Percentiles rank a stretch among this genome's conserved stretches.
These are phyloP conservation scores for Cetraspora pellucida DNA, from an alignment of 192 early-diverging fungal genomes.

Conservation along the genomic window DNA sequence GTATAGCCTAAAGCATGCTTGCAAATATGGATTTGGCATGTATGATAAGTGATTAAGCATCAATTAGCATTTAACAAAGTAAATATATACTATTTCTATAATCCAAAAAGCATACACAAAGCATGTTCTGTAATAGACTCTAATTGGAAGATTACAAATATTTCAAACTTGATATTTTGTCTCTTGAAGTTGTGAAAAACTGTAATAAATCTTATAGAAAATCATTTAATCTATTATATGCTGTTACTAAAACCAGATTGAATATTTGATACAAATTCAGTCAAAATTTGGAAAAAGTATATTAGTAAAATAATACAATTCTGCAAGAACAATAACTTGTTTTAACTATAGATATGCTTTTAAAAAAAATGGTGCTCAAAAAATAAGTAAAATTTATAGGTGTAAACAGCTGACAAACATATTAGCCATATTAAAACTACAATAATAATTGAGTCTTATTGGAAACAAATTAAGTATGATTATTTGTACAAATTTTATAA, in stretches of 20 bases:
- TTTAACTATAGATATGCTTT: not conserved
- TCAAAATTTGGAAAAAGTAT: slow-evolving; percentile 6
- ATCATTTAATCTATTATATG: not conserved
- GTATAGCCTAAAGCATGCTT: slow-evolving; percentile 7
- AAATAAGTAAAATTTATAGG: not conserved
- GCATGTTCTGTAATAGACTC: not conserved
- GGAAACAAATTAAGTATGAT: too few relatives aligned
- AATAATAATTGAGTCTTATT: too few relatives aligned
- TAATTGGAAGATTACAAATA: not conserved
- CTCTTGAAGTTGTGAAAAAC: not conserved
- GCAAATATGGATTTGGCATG: slow-evolving; percentile 1
- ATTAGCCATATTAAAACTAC: not conserved
- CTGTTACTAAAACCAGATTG: not conserved
- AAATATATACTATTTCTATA: not conserved
- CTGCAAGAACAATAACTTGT: not conserved
- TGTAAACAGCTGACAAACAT: not conserved
- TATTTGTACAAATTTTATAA: too few relatives aligned
- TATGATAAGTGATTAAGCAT: not conserved
- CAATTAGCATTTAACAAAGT: not conserved
- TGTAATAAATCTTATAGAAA: not conserved
- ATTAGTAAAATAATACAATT: not conserved
- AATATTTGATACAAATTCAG: not conserved
- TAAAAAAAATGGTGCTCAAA: not conserved
- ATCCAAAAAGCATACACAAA: not conserved
- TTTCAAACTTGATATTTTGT: not conserved